Evolutionary conservation across 179 eudicot species (phyloP).

Genomic region (Nepenthes alata): DNA sequence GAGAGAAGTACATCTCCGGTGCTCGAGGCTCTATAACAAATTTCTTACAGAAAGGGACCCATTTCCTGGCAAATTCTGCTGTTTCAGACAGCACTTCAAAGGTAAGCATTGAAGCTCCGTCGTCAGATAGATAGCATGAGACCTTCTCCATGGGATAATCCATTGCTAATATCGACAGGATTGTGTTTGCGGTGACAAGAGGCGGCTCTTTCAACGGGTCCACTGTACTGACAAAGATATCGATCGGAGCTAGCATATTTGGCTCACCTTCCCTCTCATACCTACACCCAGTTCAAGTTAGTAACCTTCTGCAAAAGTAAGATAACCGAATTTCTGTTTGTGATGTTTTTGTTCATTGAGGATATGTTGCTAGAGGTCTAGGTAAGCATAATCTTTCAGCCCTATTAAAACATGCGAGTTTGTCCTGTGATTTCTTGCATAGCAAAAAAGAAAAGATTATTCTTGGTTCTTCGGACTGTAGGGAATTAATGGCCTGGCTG

Average conservation of each 20-base stretch:
- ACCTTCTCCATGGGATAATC: constrained; percentile 88
- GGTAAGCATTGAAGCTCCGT: constrained; percentile 89
- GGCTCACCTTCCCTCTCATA: constrained; percentile 92
- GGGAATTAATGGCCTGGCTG: too few relatives aligned
- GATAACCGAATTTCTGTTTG: not conserved
- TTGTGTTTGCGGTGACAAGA: constrained; percentile 69
- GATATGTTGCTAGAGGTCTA: too few relatives aligned
- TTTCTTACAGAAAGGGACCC: constrained; percentile 97
- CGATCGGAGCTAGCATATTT: constrained; percentile 67
- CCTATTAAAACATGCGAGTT: too few relatives aligned
- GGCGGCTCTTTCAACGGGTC: constrained; percentile 96
- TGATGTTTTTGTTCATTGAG: too few relatives aligned
- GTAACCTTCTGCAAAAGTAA: not conserved
- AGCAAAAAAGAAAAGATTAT: too few relatives aligned
- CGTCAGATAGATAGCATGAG: constrained; percentile 91
- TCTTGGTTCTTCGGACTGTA: too few relatives aligned
- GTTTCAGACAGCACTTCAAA: constrained; percentile 91
- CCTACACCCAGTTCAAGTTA: constrained; percentile 29
- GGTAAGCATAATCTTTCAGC: too few relatives aligned
- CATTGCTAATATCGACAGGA: constrained; percentile 78
- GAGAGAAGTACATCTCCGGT: constrained; percentile 79
- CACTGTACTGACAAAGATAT: constrained; percentile 90
- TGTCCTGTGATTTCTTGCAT: too few relatives aligned
- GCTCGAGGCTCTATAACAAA: constrained; percentile 80
- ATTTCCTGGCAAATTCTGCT: constrained; percentile 84